These are phyloP conservation scores for Mikania micrantha DNA, from an alignment of 129 eudicot genomes.

Conservation along the genomic window DNA sequence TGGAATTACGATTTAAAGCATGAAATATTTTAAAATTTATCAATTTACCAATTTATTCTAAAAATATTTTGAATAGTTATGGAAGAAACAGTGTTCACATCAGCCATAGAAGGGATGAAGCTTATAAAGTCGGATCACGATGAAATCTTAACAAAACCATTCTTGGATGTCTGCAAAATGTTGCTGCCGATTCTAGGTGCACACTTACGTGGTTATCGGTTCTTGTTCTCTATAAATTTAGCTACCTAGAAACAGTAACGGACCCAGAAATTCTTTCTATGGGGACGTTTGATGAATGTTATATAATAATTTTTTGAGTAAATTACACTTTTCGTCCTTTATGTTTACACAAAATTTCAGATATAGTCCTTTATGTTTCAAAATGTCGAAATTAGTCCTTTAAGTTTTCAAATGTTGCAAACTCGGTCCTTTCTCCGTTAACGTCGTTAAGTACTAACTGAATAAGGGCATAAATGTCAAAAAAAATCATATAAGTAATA, in stretches of 20 bases:
- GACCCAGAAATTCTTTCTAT: too few species aligned
- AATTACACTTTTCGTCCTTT: too few species aligned
- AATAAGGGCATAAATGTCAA: too few species aligned
- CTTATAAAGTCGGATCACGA: conserved; percentile 68
- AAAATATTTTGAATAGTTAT: conserved; percentile 22
- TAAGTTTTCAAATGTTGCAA: too few species aligned
- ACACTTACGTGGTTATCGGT: background rate
- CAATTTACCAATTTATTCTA: background rate
- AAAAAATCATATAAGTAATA: too few species aligned
- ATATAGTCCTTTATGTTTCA: too few species aligned
- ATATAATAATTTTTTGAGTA: too few species aligned
- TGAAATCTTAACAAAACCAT: conserved; percentile 65
- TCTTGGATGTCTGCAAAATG: conserved; percentile 73
- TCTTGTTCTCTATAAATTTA: background rate
- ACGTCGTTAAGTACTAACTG: too few species aligned
- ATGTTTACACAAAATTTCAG: too few species aligned
- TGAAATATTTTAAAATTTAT: background rate
- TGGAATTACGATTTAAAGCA: background rate
- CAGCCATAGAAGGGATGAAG: conserved; percentile 64
- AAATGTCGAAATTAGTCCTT: too few species aligned
- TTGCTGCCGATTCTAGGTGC: conserved; percentile 72
- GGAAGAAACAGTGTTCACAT: conserved; percentile 63
- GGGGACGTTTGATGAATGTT: too few species aligned
- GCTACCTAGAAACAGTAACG: background rate
- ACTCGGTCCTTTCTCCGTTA: too few species aligned